Conservation (phyloP, 371 early-diverging fungal genomes). For the Rhizopus delemar region DNA sequence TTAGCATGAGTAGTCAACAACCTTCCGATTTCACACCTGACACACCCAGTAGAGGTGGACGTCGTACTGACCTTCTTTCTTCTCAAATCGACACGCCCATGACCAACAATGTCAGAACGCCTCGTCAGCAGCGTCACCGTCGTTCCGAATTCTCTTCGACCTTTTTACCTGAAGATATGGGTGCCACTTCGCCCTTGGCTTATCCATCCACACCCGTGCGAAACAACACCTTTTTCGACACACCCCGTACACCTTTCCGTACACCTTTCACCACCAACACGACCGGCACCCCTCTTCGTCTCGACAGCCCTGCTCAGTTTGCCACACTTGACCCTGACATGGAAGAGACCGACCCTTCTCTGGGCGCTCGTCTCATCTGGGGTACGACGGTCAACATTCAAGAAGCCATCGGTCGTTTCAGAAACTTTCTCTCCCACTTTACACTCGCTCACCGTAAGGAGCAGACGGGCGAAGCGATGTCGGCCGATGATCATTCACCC, state of each 20-base stretch:
- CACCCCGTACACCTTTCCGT: slow-evolving; percentile 46
- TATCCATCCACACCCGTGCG: slow-evolving; percentile 49
- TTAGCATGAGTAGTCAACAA: slow-evolving; percentile 24
- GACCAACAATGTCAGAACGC: slow-evolving; percentile 33
- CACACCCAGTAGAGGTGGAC: slow-evolving; percentile 26
- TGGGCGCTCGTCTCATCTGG: slow-evolving; percentile 85
- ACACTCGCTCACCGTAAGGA: slow-evolving; percentile 65
- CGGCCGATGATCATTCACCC: slow-evolving; percentile 57
- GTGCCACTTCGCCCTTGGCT: slow-evolving; percentile 39
- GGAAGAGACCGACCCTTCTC: slow-evolving; percentile 50
- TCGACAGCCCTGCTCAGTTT: slow-evolving; percentile 9
- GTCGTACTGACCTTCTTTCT: slow-evolving; percentile 28
- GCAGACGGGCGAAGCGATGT: slow-evolving; percentile 30
- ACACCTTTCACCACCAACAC: slow-evolving; percentile 38
- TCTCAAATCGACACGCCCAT: slow-evolving; percentile 32
- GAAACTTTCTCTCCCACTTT: slow-evolving; percentile 86
- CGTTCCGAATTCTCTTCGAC: slow-evolving; percentile 48
- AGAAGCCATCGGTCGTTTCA: slow-evolving; percentile 87
- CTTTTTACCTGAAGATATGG: slow-evolving; percentile 38
- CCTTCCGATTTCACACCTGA: slow-evolving; percentile 32
- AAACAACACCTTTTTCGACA: slow-evolving; percentile 18
- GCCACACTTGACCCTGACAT: slow-evolving; percentile 30
- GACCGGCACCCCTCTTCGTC: slow-evolving; percentile 5
- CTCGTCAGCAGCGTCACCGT: slow-evolving; percentile 33
- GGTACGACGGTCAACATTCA: slow-evolving; percentile 97